Conservation (phyloP, 1,284 basidiomycete genomes). For the Microstroma glucosiphilum region DNA sequence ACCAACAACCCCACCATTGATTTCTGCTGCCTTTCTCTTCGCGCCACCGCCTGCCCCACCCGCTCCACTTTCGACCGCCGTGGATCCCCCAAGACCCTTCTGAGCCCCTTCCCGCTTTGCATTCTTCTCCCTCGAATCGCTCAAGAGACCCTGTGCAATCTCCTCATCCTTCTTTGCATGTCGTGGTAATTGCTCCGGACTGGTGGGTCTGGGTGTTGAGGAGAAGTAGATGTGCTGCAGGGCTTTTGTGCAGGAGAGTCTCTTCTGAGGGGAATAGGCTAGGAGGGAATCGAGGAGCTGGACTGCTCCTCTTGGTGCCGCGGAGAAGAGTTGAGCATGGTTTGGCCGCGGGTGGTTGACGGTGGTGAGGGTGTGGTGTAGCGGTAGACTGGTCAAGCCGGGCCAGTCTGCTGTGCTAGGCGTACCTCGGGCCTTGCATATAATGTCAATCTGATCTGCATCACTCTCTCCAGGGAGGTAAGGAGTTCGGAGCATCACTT, state of each 20-base stretch:
- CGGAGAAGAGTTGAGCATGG: constrained; percentile 78
- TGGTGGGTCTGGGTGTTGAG: constrained; percentile 33
- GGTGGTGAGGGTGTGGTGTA: constrained; percentile 8
- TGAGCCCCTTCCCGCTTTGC: constrained; percentile 9
- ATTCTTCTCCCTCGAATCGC: constrained; percentile 31
- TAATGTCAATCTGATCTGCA: constrained; percentile 91
- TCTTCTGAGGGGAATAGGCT: neutral
- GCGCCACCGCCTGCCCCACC: constrained; percentile 10
- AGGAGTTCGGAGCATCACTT: constrained; percentile 87
- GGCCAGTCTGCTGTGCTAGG: constrained; percentile 97
- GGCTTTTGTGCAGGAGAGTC: constrained; percentile 7
- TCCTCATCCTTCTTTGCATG: constrained; percentile 31
- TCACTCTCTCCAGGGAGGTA: constrained; percentile 89
- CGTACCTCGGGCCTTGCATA: constrained; percentile 86
- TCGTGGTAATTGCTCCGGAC: constrained; percentile 31
- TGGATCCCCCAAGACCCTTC: too few species aligned
- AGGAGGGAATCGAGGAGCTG: neutral
- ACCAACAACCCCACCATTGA: constrained; percentile 7
- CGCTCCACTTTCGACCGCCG: constrained; percentile 6
- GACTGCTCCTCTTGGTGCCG: constrained; percentile 42
- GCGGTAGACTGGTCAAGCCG: constrained; percentile 55
- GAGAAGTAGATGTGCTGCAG: constrained; percentile 45
- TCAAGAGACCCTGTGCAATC: constrained; percentile 13
- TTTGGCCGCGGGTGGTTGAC: constrained; percentile 66
- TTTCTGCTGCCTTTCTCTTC: constrained; percentile 2